Base-by-base conservation (phyloP, 305 asterid species). In the Fraxinus platypoda region DNA sequence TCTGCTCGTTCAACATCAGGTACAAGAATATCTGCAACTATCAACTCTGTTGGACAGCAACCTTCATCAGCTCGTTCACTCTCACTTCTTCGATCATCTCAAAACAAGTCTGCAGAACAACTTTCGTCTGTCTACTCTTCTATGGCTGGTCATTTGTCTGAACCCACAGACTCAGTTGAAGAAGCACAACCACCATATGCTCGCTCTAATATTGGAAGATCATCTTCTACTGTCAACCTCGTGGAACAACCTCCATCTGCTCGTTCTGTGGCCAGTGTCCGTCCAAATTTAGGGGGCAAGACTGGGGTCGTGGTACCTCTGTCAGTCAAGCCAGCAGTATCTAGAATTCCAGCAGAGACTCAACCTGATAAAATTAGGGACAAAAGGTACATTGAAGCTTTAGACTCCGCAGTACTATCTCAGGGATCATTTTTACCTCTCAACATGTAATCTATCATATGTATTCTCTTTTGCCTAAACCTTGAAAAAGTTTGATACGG, bases 211-310 rank as follows among this genome's bases (percentile, higher is more conserved):
- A 83, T 84, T 23, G 84, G 87, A 76, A 85, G 92, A 84, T 80
- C 93, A 28, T 79, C 88, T 81, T 89, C 88, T 64, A 85, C 81
- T 71, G 34, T 37, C 64, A 83, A 68, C 74, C 66, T 38, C 15
- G 2, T 33, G 2, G 91, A 87, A 77, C 95, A 92, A 25, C 93
- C 94, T 84, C 82, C 80, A 19, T 94, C 97, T 31, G 95, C 97
- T 78, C 95, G 95, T 83, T 72, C 78, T 41, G 75, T 75, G 3
- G 77, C 90, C 34, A 74, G 83, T 66, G 87, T 88, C 17, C 89
- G 91, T 78, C 93, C 91, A 74, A 84, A 84, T 81, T 75, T 88
- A 35, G 89, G 85, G 80, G 90, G 84, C 85, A 94, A 90, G 88
- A 84, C 92, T 8, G 85, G 79, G 85, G n/a, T 91, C 37, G 78